Evolutionary conservation across 2,329 filamentous ascomycete species (phyloP).

Genomic region (Phialemoniopsis sp.): DNA sequence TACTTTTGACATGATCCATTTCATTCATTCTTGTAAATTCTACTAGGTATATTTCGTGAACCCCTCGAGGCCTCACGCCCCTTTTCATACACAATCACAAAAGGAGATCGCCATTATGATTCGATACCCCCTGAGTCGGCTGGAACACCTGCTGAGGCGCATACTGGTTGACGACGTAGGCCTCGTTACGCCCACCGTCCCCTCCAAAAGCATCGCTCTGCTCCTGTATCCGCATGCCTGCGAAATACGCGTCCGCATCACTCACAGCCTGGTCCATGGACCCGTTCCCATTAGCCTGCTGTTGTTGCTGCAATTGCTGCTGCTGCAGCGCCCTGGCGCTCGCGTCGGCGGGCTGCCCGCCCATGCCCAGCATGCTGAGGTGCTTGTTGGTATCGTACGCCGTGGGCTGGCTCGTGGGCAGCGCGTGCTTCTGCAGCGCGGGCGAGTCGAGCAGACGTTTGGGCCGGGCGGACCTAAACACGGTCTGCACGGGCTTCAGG

Average conservation of each 20-base stretch:
- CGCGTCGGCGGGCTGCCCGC: conserved; percentile 46
- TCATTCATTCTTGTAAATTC: too few species aligned
- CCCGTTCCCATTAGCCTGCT: conserved; percentile 9
- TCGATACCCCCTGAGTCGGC: conserved; percentile 56
- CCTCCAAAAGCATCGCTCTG: conserved; percentile 62
- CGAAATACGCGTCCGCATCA: conserved; percentile 88
- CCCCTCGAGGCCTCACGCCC: background rate
- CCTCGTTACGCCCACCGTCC: conserved; percentile 42
- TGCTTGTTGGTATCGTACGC: conserved; percentile 53
- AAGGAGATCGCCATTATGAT: conserved; percentile 68
- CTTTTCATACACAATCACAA: conserved; percentile 27
- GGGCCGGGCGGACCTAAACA: conserved; percentile 85
- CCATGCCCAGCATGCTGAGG: conserved; percentile 54
- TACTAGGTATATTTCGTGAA: background rate
- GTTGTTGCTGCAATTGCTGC: too few species aligned
- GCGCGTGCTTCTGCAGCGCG: conserved; percentile 71
- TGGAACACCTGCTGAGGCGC: conserved; percentile 73
- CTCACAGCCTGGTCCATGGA: conserved; percentile 69
- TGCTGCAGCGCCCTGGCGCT: conserved; percentile 26
- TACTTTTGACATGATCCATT: too few species aligned
- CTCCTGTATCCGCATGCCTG: conserved; percentile 66
- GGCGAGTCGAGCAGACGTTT: conserved; percentile 77
- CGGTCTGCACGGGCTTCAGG: conserved; percentile 93
- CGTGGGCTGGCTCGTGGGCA: conserved; percentile 41
- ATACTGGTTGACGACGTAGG: conserved; percentile 78